These are phyloP conservation scores for Penicillium hordei DNA, from an alignment of 2,329 filamentous ascomycete genomes.

Conservation along the genomic window DNA sequence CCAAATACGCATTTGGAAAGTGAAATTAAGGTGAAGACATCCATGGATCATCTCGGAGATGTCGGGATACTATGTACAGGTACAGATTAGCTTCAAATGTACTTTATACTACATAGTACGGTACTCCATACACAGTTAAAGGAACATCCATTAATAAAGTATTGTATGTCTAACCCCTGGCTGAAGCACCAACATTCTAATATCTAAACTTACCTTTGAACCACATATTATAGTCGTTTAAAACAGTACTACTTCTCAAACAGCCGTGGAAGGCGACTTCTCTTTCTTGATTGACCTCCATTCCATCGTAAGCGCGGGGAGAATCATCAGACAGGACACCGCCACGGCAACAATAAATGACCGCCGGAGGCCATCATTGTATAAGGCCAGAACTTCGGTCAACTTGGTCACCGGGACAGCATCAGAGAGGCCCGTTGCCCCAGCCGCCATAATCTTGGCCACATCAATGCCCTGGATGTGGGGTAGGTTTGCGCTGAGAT, in stretches of 20 bases:
- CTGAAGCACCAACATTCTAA: neutral
- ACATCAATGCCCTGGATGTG: constrained; percentile 15
- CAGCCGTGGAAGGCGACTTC: neutral
- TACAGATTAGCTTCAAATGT: neutral
- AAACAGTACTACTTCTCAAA: neutral
- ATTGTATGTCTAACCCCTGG: neutral
- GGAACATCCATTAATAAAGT: no score
- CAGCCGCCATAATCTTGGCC: constrained; percentile 9
- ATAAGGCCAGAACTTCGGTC: constrained; percentile 13
- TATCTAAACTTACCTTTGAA: no score
- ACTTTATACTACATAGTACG: neutral
- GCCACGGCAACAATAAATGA: constrained; percentile 20
- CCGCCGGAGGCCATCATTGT: constrained; percentile 15
- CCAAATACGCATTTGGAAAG: neutral
- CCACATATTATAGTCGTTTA: neutral
- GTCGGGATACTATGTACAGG: neutral
- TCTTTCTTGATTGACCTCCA: constrained; percentile 17
- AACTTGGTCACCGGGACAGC: constrained; percentile 16
- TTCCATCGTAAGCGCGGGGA: constrained; percentile 16
- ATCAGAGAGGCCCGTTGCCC: constrained; percentile 13
- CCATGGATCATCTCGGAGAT: neutral
- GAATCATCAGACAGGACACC: constrained; percentile 12
- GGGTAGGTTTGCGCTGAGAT: constrained; percentile 11
- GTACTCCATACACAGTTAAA: no score
- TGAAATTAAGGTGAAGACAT: neutral